phyloP scores from a whole-genome alignment of 164 flowering plant genomes.

The Aristolochia fimbriata region DNA sequence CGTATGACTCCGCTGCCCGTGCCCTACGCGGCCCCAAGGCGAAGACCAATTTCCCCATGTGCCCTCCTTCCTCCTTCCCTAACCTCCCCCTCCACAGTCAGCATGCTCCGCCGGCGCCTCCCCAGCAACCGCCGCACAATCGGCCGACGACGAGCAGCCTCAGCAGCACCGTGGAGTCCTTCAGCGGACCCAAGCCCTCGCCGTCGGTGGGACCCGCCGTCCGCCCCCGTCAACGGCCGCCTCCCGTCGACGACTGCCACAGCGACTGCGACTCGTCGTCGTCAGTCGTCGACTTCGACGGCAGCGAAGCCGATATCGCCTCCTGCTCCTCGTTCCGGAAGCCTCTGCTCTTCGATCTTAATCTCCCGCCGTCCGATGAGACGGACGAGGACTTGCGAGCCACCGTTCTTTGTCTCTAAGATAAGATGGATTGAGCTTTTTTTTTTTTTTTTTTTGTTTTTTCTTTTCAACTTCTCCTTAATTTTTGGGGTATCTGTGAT shows the following conservation, averaged over 20 bases:
- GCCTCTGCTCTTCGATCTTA: slow-evolving; percentile 50
- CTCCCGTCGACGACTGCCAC: slow-evolving; percentile 58
- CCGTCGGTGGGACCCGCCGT: neutral
- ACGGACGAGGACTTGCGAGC: slow-evolving; percentile 26
- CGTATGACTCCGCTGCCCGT: slow-evolving; percentile 71
- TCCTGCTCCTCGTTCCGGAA: slow-evolving; percentile 28
- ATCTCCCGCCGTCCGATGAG: slow-evolving; percentile 17
- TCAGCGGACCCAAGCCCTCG: slow-evolving; percentile 46
- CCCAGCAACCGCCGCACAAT: slow-evolving; percentile 23
- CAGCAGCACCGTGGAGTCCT: slow-evolving; percentile 83
- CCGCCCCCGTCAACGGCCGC: slow-evolving; percentile 20
- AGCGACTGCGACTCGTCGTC: slow-evolving; percentile 89
- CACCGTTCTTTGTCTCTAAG: slow-evolving; percentile 50
- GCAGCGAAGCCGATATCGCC: slow-evolving; percentile 19
- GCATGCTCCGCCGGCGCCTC: slow-evolving; percentile 2
- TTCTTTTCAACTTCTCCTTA: too few species aligned
- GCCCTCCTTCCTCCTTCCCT: slow-evolving; percentile 2
- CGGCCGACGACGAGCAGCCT: slow-evolving; percentile 58
- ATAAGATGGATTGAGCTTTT: slow-evolving; percentile 1
- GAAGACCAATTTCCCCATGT: slow-evolving; percentile 50
- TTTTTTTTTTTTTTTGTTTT: slow-evolving; percentile 4
- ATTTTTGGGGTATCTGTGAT: slow-evolving; percentile 16
- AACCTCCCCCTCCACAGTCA: neutral
- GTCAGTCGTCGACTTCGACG: slow-evolving; percentile 40
- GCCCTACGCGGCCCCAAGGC: slow-evolving; percentile 73